phyloP scores from a whole-genome alignment of 2,329 filamentous ascomycete genomes.

The Fonsecaea erecta region DNA sequence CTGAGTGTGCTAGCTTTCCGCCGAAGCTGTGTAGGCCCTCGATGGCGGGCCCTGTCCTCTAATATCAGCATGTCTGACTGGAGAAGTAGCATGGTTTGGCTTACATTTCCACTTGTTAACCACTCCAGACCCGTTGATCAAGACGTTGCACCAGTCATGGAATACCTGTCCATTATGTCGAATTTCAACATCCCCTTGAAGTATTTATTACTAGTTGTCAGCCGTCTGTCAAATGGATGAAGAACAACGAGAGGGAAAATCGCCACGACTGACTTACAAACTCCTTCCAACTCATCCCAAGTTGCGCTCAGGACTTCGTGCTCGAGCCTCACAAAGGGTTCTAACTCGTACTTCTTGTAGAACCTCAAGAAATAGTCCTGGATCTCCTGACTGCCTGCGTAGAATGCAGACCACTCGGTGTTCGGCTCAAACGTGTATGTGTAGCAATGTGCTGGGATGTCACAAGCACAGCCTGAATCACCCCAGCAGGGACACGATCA shows the following conservation, averaged over 20 bases:
- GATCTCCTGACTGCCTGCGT: conserved; percentile 37
- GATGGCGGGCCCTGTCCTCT: conserved; percentile 43
- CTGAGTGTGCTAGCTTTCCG: conserved; percentile 43
- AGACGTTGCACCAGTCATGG: conserved; percentile 23
- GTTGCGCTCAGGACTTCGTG: conserved; percentile 12
- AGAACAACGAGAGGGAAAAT: too few species aligned
- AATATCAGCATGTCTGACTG: too few species aligned
- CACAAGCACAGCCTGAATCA: conserved; percentile 31
- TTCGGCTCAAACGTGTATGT: conserved; percentile 33
- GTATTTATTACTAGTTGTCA: too few species aligned
- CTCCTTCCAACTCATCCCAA: conserved; percentile 18
- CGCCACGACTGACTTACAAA: too few species aligned
- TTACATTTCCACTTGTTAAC: conserved; percentile 41
- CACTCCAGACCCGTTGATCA: conserved; percentile 29
- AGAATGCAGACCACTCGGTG: conserved; percentile 35
- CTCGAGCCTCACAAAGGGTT: conserved; percentile 10
- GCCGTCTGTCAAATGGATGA: too few species aligned
- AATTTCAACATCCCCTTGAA: conserved; percentile 18
- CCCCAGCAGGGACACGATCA: too few species aligned
- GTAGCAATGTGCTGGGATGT: conserved; percentile 43
- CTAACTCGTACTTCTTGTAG: conserved; percentile 32
- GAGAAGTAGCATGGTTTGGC: not conserved
- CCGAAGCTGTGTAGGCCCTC: conserved; percentile 43
- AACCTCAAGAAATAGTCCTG: conserved; percentile 38
- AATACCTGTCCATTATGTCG: conserved; percentile 21